Evolutionary conservation across 495 filamentous ascomycete species (phyloP).

Genomic region (Aspergillus ellipticus): DNA sequence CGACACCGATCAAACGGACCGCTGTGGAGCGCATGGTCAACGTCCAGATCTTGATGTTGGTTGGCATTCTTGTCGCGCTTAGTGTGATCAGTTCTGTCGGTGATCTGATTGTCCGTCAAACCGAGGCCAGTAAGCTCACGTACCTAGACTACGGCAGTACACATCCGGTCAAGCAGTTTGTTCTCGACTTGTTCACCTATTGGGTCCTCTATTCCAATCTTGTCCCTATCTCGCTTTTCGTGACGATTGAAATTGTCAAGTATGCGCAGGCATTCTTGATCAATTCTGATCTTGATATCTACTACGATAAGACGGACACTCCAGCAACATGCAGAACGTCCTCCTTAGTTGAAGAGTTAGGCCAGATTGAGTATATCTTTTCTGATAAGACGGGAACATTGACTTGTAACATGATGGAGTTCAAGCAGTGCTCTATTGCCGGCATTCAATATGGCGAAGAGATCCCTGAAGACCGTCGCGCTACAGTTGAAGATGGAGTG

Average conservation of each 20-base stretch:
- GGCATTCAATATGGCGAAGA: constrained; percentile 94
- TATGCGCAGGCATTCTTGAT: constrained; percentile 97
- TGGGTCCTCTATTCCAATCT: constrained; percentile 98
- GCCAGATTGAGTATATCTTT: constrained; percentile 98
- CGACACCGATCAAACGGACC: constrained; percentile 95
- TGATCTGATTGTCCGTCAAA: constrained; percentile 74
- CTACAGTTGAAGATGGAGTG: constrained; percentile 67
- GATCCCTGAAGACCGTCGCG: constrained; percentile 85
- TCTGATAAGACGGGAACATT: constrained; percentile 99
- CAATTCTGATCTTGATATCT: constrained; percentile 96
- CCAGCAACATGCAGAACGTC: constrained; percentile 94
- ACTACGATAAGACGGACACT: constrained; percentile 93
- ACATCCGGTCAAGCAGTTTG: constrained; percentile 72
- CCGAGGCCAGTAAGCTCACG: constrained; percentile 51
- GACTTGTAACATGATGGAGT: constrained; percentile 99
- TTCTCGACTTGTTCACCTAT: constrained; percentile 94
- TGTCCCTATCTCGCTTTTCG: constrained; percentile 95
- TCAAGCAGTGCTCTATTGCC: constrained; percentile 87
- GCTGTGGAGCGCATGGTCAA: constrained; percentile 93
- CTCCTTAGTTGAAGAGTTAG: constrained; percentile 93
- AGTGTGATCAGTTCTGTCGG: constrained; percentile 88
- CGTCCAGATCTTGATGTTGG: constrained; percentile 83
- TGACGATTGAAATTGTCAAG: constrained; percentile 96
- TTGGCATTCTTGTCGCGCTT: constrained; percentile 76
- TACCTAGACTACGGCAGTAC: constrained; percentile 67